Percentiles rank a stretch among this genome's conserved stretches.
These are phyloP conservation scores for Euphorbia celastroides DNA, from an alignment of 441 rosid species.

Conservation along the genomic window DNA sequence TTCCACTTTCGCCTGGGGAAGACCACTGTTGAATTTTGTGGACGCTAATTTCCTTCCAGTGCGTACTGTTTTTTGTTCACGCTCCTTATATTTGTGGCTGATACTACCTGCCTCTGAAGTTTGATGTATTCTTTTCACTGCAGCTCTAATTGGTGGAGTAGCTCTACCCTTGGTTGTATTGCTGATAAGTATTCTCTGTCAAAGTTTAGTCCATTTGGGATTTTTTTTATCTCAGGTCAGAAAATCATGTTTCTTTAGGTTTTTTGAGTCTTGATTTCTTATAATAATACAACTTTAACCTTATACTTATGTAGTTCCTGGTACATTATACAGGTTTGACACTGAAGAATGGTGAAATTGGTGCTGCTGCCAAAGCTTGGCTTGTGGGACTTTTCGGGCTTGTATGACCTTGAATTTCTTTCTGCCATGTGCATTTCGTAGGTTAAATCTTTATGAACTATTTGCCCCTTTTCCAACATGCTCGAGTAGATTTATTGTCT, in stretches of 20 bases:
- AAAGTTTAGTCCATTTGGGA: conserved; percentile 69
- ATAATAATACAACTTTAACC: too few relatives aligned
- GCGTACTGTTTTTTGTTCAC: too few relatives aligned
- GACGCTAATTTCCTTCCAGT: conserved; percentile 74
- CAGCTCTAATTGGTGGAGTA: conserved; percentile 89
- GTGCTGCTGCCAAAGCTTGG: conserved; percentile 84
- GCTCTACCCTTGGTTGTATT: conserved; percentile 77
- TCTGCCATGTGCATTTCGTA: conserved; percentile 33
- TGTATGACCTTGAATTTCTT: conserved; percentile 57
- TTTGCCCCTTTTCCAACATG: background rate
- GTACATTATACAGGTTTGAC: conserved; percentile 56
- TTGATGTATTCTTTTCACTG: conserved; percentile 20
- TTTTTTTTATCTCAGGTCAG: conserved; percentile 78
- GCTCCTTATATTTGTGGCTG: background rate
- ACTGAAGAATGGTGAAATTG: conserved; percentile 69
- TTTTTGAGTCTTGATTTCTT: background rate
- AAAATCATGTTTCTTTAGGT: background rate
- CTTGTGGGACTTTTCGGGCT: conserved; percentile 84
- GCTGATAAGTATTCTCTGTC: conserved; percentile 70
- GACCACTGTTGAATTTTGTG: conserved; percentile 43
- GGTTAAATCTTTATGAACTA: conserved; percentile 28
- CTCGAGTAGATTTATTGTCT: background rate
- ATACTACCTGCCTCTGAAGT: background rate
- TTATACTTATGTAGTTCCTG: background rate
- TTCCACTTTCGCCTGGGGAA: conserved; percentile 34